phyloP scores from a whole-genome alignment of 1,139 yeast genomes.

The Wickerhamomyces sp. region DNA sequence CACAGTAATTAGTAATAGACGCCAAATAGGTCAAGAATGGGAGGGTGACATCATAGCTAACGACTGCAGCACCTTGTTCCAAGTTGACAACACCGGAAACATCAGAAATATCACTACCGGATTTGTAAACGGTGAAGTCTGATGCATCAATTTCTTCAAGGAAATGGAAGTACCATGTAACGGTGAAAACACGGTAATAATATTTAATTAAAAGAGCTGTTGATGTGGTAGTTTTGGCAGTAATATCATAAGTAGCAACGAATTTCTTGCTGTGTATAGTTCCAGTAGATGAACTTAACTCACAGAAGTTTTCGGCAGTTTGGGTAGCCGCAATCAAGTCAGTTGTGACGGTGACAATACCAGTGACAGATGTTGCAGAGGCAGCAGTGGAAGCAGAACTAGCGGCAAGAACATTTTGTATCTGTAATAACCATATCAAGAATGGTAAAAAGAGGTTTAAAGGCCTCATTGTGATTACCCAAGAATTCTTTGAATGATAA shows the following conservation, averaged over 20 bases:
- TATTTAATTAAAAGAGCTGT: background rate
- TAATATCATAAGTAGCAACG: background rate
- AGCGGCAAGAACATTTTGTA: background rate
- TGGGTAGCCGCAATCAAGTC: too few species aligned
- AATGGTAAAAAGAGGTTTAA: slow-evolving; percentile 1
- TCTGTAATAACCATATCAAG: background rate
- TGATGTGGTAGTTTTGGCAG: background rate
- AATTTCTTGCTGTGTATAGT: background rate
- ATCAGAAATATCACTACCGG: slow-evolving; percentile 1
- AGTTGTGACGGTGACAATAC: slow-evolving; percentile 1
- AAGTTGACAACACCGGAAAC: slow-evolving; percentile 3
- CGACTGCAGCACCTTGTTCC: slow-evolving; percentile 2
- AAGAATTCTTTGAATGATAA: too few species aligned
- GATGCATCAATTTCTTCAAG: slow-evolving; percentile 1
- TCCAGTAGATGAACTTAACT: background rate
- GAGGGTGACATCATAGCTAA: slow-evolving; percentile 1
- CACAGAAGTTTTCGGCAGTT: background rate
- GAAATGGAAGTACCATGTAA: slow-evolving; percentile 4
- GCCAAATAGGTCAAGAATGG: background rate
- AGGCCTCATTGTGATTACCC: background rate
- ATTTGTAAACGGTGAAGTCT: background rate
- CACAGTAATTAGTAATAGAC: slow-evolving; percentile 1
- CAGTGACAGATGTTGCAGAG: slow-evolving; percentile 1
- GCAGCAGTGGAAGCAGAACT: background rate
- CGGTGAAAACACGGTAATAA: background rate